These are phyloP conservation scores for Raddia guianensis DNA, from an alignment of 176 grass and related monocot species.

Conservation along the genomic window DNA sequence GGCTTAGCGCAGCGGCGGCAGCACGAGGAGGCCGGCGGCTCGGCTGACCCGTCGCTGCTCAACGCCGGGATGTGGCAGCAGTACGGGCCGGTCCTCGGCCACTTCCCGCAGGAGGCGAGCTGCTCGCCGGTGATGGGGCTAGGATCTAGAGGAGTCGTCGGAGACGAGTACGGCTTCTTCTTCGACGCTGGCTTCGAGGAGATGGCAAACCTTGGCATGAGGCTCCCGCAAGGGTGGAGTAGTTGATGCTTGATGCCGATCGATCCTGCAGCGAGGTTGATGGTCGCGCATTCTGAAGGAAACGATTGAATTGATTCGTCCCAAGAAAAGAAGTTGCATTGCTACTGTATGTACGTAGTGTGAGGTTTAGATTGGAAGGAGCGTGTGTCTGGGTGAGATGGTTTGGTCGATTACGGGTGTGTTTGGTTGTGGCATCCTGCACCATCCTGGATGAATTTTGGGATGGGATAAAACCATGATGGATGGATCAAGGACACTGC, in stretches of 20 bases:
- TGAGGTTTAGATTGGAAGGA: conserved; percentile 39
- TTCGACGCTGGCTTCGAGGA: conserved; percentile 48
- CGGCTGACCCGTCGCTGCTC: conserved; percentile 26
- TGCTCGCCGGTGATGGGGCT: conserved; percentile 46
- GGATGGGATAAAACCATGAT: too few species aligned
- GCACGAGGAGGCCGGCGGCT: conserved; percentile 27
- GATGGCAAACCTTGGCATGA: conserved; percentile 37
- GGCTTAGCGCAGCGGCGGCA: conserved; percentile 1
- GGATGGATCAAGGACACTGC: too few species aligned
- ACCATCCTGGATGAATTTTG: too few species aligned
- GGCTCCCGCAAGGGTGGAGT: conserved; percentile 56
- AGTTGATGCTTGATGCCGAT: conserved; percentile 32
- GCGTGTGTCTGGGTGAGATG: conserved; percentile 11
- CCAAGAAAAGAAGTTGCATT: background rate
- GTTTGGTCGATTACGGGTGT: background rate
- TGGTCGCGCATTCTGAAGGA: conserved; percentile 10
- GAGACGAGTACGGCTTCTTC: conserved; percentile 45
- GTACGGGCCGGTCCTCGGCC: conserved; percentile 41
- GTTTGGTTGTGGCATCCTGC: too few species aligned
- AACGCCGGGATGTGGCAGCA: conserved; percentile 45
- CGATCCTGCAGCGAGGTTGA: background rate
- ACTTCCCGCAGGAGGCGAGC: conserved; percentile 34
- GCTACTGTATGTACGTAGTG: conserved; percentile 17
- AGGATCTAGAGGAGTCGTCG: conserved; percentile 28
- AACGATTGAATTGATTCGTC: conserved; percentile 49